phyloP scores from a whole-genome alignment of 78 protist species.

The Emiliania huxleyi region DNA sequence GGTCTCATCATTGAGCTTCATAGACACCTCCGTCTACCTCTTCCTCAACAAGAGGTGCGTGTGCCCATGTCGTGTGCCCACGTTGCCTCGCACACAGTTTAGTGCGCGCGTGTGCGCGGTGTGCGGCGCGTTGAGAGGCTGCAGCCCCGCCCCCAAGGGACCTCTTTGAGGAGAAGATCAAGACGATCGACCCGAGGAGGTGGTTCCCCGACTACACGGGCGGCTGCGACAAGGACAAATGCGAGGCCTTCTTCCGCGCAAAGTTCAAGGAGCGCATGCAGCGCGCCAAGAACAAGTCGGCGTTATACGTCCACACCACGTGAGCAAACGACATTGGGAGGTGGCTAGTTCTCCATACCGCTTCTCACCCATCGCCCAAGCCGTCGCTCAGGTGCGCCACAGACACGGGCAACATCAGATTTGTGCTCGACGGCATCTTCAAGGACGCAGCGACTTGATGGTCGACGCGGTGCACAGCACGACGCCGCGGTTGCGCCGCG shows the following conservation, averaged over 20 bases:
- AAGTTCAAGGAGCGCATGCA: not conserved
- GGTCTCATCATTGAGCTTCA: too few relatives aligned
- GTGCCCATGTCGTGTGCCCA: too few relatives aligned
- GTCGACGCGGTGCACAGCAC: constrained; percentile 55
- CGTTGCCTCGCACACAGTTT: too few relatives aligned
- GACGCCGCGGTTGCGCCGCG: constrained; percentile 47
- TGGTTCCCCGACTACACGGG: constrained; percentile 14
- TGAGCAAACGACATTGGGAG: constrained; percentile 78
- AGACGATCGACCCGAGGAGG: not conserved
- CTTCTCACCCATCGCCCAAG: too few relatives aligned
- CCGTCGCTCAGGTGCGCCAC: constrained; percentile 51
- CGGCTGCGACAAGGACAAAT: not conserved
- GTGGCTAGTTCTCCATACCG: too few relatives aligned
- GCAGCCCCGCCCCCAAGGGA: not conserved
- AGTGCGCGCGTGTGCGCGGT: too few relatives aligned
- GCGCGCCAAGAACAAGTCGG: not conserved
- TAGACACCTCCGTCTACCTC: not conserved
- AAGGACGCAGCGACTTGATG: constrained; percentile 40
- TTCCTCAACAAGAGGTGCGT: not conserved
- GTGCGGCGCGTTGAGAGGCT: too few relatives aligned
- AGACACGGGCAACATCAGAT: constrained; percentile 79
- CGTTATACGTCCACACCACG: not conserved
- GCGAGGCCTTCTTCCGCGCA: not conserved
- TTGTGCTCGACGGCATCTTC: constrained; percentile 63
- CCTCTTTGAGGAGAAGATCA: not conserved